A percentile compares a stretch with the other conserved stretches of the same genome.
These are phyloP conservation scores for Actinomucor elegans DNA, from an alignment of 371 early-diverging fungal genomes.

Conservation along the genomic window DNA sequence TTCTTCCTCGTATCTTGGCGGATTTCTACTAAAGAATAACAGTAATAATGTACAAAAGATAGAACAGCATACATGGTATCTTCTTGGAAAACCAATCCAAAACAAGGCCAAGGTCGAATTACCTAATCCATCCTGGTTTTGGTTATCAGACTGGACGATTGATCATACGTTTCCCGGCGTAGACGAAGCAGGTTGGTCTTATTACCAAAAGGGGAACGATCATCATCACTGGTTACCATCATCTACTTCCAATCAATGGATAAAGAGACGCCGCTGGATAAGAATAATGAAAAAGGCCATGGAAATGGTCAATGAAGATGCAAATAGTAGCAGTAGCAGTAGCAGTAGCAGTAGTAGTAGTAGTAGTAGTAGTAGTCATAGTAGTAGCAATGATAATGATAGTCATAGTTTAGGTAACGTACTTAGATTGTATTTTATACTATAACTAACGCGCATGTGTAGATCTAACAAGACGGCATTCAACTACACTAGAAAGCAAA, in stretches of 20 bases:
- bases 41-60: slow-evolving; percentile 12
- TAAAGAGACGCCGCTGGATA: slow-evolving; percentile 66
- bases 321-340: neutral
- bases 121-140: slow-evolving; percentile 61
- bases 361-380: neutral
- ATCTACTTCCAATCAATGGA: slow-evolving; percentile 32
- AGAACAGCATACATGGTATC: slow-evolving; percentile 23
- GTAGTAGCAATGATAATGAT: neutral
- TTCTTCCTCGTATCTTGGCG: neutral
- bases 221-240: slow-evolving; percentile 36
- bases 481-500: neutral
- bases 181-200: slow-evolving; percentile 58
- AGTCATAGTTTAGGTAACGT: neutral
- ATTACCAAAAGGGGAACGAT: slow-evolving; percentile 34
- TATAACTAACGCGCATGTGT: neutral
- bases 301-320: slow-evolving; percentile 16
- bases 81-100: neutral
- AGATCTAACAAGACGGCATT: neutral
- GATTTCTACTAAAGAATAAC: no score
- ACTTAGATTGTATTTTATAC: neutral
- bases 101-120: slow-evolving; percentile 11
- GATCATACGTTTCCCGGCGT: slow-evolving; percentile 53
- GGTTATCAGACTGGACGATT: slow-evolving; percentile 72
- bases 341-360: neutral
- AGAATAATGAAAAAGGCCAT: slow-evolving; percentile 63